A percentile compares a stretch with the other conserved stretches of the same genome.
Evolutionary conservation across 148 eudicot species (phyloP).

Genomic region (Amaranthus hypochondriacus): DNA sequence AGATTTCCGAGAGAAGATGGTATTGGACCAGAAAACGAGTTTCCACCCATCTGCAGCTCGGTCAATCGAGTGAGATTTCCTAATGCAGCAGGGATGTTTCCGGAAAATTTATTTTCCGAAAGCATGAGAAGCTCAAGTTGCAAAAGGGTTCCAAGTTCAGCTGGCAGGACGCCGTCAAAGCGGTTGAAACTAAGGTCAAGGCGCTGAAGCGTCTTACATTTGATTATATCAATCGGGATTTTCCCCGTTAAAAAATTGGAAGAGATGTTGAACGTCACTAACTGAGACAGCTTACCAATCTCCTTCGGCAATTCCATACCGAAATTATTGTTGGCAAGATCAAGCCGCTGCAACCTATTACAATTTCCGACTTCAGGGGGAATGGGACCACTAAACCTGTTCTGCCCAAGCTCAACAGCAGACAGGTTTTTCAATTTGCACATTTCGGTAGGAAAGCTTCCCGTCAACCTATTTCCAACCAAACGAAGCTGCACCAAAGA

Average conservation of each 20-base stretch:
- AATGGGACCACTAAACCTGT: slow-evolving; percentile 73
- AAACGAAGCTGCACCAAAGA: slow-evolving; percentile 77
- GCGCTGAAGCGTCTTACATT: slow-evolving; percentile 83
- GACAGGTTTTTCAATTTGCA: slow-evolving; percentile 71
- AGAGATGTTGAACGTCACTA: slow-evolving; percentile 79
- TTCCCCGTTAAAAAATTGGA: slow-evolving; percentile 59
- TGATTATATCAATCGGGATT: slow-evolving; percentile 57
- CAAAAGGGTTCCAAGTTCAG: slow-evolving; percentile 62
- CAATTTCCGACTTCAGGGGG: slow-evolving; percentile 65
- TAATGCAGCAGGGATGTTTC: slow-evolving; percentile 60
- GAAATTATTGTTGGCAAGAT: slow-evolving; percentile 72
- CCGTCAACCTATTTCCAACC: slow-evolving; percentile 49
- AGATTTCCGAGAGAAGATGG: slow-evolving; percentile 74
- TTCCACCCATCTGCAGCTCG: slow-evolving; percentile 87
- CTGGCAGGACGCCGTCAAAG: slow-evolving; percentile 51
- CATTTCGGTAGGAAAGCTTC: slow-evolving; percentile 66
- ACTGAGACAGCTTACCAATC: slow-evolving; percentile 57
- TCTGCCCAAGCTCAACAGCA: slow-evolving; percentile 75
- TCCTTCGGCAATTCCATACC: slow-evolving; percentile 63
- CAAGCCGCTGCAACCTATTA: slow-evolving; percentile 69
- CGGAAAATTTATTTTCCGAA: slow-evolving; percentile 71
- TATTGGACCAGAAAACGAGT: slow-evolving; percentile 61
- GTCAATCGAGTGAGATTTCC: slow-evolving; percentile 78
- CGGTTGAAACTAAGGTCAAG: slow-evolving; percentile 80
- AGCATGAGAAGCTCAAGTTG: slow-evolving; percentile 82